Evolutionary conservation across 495 filamentous ascomycete species (phyloP), one percentile per base, ranked within the genome.

Genomic region (Xylaria scruposa): DNA sequence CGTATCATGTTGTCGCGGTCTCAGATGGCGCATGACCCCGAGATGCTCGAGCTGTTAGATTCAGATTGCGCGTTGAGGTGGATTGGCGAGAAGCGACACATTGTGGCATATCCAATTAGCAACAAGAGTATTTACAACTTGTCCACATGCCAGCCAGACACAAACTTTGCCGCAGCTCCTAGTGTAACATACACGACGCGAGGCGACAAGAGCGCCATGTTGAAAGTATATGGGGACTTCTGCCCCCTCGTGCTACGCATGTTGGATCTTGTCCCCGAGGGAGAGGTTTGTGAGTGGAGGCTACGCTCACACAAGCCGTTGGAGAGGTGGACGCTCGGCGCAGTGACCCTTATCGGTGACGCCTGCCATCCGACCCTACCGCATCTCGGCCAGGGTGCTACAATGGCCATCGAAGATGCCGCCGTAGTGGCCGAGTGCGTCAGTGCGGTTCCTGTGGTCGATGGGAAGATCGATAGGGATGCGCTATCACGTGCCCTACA

Each of bases 401-500:
- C 92, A n/a, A 92, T 94, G 84, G 92, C 91, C 36, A 92, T 95
- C 67, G 93, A 96, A 82, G 92, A 95, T 76, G 91, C 88, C 19
- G 91, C 89, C 29, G 92, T 93, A 29, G 79, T 95, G 10, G 90
- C 87, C n/a, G 88, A 90, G 44, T 88, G 88, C 42, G 87, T 95
- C 10, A 80, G 85, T 58, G 77, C 81, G 56, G 80, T 91, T 5
- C 88, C 3, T 21, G 29, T 53, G 3, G 47, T 38, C 1, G 46
- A 53, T n/a, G 58, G 56, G 1, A 70, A 60, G 31, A 42, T 83
- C 5, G 82, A 81, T 6, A 82, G 89, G 0, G 85, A 86, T 46
- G 83, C 85, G 7, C 85, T 96, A 62, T 85, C 89, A 75, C 88
- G 88, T 75, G 88, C 89, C 10, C 84, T 96, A 59, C 84, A 85